These are phyloP conservation scores for Zasmidium citrigriseum DNA, from an alignment of 2,329 filamentous ascomycete genomes.

Conservation along the genomic window DNA sequence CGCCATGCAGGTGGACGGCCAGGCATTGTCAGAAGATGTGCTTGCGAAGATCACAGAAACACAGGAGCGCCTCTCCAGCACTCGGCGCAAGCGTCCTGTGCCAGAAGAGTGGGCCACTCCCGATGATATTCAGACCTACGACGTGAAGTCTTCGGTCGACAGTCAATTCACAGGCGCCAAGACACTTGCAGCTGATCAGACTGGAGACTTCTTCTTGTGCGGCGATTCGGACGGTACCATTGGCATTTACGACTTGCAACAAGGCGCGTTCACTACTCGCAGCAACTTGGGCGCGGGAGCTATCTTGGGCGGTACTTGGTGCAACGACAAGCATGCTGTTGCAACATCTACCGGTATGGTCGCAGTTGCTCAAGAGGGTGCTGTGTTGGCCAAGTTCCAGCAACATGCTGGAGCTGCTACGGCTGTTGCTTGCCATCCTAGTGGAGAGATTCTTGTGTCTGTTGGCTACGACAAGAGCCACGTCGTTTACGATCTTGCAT, in stretches of 20 bases:
- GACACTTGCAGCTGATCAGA: conserved; percentile 59
- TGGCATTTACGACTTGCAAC: conserved; percentile 75
- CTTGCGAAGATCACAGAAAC: conserved; percentile 74
- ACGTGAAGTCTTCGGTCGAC: conserved; percentile 55
- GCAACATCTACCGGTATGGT: conserved; percentile 75
- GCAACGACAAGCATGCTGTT: conserved; percentile 68
- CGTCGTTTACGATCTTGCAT: conserved; percentile 78
- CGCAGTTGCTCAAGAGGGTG: conserved; percentile 74
- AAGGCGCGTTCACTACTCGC: conserved; percentile 72
- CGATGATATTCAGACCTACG: conserved; percentile 67
- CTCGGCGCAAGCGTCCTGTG: conserved; percentile 83
- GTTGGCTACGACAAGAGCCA: conserved; percentile 91
- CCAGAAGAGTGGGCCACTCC: conserved; percentile 81
- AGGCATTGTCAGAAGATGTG: conserved; percentile 72
- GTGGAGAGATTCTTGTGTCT: conserved; percentile 79
- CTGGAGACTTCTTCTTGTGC: conserved; percentile 68
- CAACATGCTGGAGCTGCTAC: conserved; percentile 82
- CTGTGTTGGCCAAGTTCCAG: conserved; percentile 68
- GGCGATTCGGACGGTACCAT: conserved; percentile 74
- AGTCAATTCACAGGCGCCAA: conserved; percentile 61
- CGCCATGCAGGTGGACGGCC: conserved; percentile 88
- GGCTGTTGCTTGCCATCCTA: conserved; percentile 77
- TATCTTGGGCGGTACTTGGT: conserved; percentile 68
- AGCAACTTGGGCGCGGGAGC: conserved; percentile 65
- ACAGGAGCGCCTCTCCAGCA: conserved; percentile 80